Base-by-base conservation (phyloP, 1,284 basidiomycete species). In the Cutaneotrichosporon sp. region DNA sequence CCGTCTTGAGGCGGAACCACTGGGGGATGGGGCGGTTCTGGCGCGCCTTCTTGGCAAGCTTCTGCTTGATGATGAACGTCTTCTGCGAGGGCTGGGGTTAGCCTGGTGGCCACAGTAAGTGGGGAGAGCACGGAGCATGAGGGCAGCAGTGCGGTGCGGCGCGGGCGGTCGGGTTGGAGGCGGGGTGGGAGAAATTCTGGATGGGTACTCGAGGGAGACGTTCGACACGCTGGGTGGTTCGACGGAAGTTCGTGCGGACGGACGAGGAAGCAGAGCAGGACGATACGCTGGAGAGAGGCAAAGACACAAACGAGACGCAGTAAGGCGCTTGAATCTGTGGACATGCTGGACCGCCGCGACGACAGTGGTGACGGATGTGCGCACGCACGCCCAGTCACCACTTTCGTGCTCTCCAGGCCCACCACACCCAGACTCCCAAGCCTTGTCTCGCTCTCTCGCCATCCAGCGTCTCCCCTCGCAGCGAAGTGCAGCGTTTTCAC, bases 21-120 rank as follows among this genome's bases (percentile, higher is more conserved):
- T 95, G 92, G 69, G 94, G 95, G 69, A 98, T 95, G 70, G 94
- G 94, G 79, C 95, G 87, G 87, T 99, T 99, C 86, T 95, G 93
- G 79, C 91, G 88, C 66, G 86, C 82, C 67, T 94, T 94, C 88
- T 98, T 98, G 78, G 95, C 93, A 73, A 99, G 91, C 80, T 89
- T 95, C 81, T 89, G 88, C 87, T 99, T 76, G 68, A 76, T 71
- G 63, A 70, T 66, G 88, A 58, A 58, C 24, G 56, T 43, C 56
- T 58, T 58, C 56, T 58, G 56, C 33, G 56, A 58, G 22, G 56
- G 56, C 56, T 58, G 33, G 46, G 38, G 54, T 55, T 55, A 55
- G 54, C 13, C n/a, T 34, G 14, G 18, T 0, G 13, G 31, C 10
- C 29, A 29, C 24, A 7, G 27, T 9, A 50, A n/a, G 29, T 11